Base-by-base conservation (phyloP, 2,329 filamentous ascomycete species). In the Colletotrichum eremochloae region DNA sequence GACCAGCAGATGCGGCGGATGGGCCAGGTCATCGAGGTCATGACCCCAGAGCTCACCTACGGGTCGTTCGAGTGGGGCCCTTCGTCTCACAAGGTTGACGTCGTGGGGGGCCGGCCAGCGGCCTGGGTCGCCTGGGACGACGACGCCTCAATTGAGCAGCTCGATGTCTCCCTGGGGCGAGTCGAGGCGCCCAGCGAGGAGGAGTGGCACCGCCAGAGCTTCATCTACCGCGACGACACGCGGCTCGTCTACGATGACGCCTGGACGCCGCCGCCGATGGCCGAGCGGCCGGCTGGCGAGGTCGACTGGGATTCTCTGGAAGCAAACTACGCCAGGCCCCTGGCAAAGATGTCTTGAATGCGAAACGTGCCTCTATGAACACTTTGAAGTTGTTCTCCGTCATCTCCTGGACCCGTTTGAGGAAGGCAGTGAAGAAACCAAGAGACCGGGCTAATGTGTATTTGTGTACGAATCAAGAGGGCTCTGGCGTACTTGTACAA, bases 41-140 rank as follows among this genome's bases (percentile, higher is more conserved):
- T 52, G 20, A 62, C 61, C 5, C 73, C 75, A 11, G 63, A 72
- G 33, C 73, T 73, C 42, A 75, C 73, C 48, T 67, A 63, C 15
- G 76, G 76, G 46, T 55, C 58, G 42, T 73, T 75, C 40, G 72
- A 74, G 36, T 77, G 75, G 76, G 72, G 67, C 20, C 72, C 56
- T 1, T 61, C 46, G 1, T 58, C 58, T 24, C 60, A 56, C 33
- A 52, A 56, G 52, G 56, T 70, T 62, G 71, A 70, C 33, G n/a
- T 77, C 36, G 61, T 44, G n/a, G 74, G 69, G 2, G 74, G 72
- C 31, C 38, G 33, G 42, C 62, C 63, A 9, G 61, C 62, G 9
- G 72, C 68, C 31, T 75, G 69, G 61, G 33, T 74, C 29, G 63
- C 56, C 9, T 75, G 74, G 74, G 66, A 71, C 36, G 69, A 64